phyloP scores from a whole-genome alignment of 768 basidiomycete species.

The Hericium coralloides region DNA sequence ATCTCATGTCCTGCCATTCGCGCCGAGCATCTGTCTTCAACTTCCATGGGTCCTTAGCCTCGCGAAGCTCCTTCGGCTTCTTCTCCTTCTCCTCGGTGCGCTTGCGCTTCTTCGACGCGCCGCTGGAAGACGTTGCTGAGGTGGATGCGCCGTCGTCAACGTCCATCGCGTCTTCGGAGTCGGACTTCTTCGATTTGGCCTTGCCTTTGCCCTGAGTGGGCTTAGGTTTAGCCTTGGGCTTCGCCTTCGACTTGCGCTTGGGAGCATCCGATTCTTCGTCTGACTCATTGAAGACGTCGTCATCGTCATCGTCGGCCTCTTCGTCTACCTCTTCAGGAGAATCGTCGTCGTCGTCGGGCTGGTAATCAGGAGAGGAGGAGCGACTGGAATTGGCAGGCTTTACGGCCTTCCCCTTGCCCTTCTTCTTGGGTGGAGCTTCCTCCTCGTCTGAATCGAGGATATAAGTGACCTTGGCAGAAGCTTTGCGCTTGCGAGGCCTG shows the following conservation, averaged over 20 bases:
- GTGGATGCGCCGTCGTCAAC: slow-evolving; percentile 38
- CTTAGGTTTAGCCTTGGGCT: slow-evolving; percentile 18
- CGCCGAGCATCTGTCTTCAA: slow-evolving; percentile 51
- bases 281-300: slow-evolving; percentile 7
- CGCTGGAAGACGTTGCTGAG: slow-evolving; percentile 23
- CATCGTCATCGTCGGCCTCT: slow-evolving; percentile 23
- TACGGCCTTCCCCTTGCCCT: background rate
- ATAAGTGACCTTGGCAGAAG: slow-evolving; percentile 16
- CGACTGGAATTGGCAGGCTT: slow-evolving; percentile 11
- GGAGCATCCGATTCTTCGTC: slow-evolving; percentile 31
- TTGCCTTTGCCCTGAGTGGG: slow-evolving; percentile 19
- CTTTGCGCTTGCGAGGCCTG: background rate
- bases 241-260: slow-evolving; percentile 23
- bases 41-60: slow-evolving; percentile 70
- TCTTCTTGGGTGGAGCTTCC: slow-evolving; percentile 7
- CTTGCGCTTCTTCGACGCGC: slow-evolving; percentile 37
- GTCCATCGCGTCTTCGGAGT: slow-evolving; percentile 43
- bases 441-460: slow-evolving; percentile 51
- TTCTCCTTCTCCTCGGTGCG: slow-evolving; percentile 18
- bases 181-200: slow-evolving; percentile 13
- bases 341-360: slow-evolving; percentile 21
- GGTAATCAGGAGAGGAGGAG: slow-evolving; percentile 15
- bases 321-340: background rate
- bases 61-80: slow-evolving; percentile 30
- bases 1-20: slow-evolving; percentile 73